Conservation (phyloP, 306 rosid species). For the Medicago arabica region DNA sequence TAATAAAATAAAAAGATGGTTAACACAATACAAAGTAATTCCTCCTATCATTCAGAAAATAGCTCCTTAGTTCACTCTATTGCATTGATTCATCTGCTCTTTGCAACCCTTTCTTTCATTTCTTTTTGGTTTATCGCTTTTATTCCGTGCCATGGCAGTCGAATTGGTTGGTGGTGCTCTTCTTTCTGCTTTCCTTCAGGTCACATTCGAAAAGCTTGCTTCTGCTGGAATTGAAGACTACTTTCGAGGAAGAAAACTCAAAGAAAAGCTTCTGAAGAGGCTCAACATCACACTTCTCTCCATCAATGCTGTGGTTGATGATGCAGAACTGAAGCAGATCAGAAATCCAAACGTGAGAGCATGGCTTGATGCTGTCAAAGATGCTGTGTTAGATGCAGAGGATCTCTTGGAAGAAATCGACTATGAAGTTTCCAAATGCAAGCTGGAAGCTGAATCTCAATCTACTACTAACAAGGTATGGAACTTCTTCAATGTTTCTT, state of each 20-base stretch:
- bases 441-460: conserved; percentile 11
- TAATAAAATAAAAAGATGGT: too few relatives aligned
- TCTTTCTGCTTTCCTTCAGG: background rate
- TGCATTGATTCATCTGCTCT: background rate
- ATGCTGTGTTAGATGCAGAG: conserved; percentile 21
- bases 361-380: conserved; percentile 35
- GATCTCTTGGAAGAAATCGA: conserved; percentile 34
- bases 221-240: background rate
- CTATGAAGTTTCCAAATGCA: background rate
- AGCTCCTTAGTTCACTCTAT: background rate
- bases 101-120: background rate
- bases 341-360: background rate
- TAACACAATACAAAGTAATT: too few relatives aligned
- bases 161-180: background rate
- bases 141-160: background rate
- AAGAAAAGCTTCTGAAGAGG: background rate
- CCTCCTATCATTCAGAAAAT: too few relatives aligned
- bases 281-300: background rate
- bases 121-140: background rate
- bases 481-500: background rate
- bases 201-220: background rate
- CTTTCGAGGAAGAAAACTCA: background rate
- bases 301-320: conserved; percentile 33
- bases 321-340: conserved; percentile 38
- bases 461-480: conserved; percentile 4